Evolutionary conservation across 768 basidiomycete species (phyloP), one percentile per base, ranked within the genome.

Genomic region (Paxillus rubicundulus): DNA sequence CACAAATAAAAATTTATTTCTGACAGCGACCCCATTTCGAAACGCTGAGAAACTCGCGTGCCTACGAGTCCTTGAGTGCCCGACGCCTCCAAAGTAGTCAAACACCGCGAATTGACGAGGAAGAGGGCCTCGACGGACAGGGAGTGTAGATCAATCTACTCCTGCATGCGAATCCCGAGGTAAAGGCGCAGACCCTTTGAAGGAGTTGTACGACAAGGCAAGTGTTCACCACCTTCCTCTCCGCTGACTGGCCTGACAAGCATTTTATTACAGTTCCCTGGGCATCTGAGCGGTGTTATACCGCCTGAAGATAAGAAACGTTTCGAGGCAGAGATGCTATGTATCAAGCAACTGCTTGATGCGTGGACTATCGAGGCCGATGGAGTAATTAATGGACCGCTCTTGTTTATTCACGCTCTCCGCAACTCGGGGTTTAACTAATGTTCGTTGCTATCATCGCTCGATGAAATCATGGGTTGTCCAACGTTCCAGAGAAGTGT

Each of bases 381-480:
- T n/a, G n/a, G 24, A 9, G 37, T n/a, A n/a, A n/a, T n/a, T n/a
- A n/a, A n/a, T 18, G 17, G 17, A 8, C 17, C 7, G 16, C n/a
- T 17, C 17, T 33, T 34, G 44, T 20, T 27, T 33, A 14, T 18
- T 18, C 5, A 30, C 3, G 27, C 14, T n/a, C 43, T 43, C 42
- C 20, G 4, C 16, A 43, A 43, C 18, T 14, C 16, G 21, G 18
- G 18, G 12, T 9, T 9, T 34, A n/a, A 3, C n/a, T 37, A 8
- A 54, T 27, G 30, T 18, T 27, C 18, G 20, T 32, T 5, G n/a
- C 2, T 8, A 6, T 79, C 86, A 4, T 91, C 90, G 0, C 92
- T 91, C 2, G 63, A 80, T 17, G 89, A 90, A 60, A 78, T 93
- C 45, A 91, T 93, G 87, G 92, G 90, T 63, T 77, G 53, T 82